Conservation (phyloP, 768 basidiomycete genomes). For the Calocybe gangraenosa region DNA sequence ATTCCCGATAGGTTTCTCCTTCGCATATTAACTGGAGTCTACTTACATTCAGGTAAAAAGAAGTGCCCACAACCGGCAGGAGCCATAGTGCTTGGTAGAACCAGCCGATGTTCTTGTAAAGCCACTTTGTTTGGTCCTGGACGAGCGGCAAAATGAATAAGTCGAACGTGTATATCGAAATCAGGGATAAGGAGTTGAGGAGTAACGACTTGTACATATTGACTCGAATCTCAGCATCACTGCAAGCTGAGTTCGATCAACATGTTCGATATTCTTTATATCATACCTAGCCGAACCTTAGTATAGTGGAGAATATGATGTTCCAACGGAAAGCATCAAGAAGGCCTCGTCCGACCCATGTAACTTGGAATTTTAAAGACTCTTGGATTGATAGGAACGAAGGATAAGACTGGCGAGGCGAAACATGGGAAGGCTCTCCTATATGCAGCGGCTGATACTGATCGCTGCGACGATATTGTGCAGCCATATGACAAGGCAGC, state of each 20-base stretch:
- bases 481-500: conserved; percentile 14
- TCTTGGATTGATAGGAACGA: conserved; percentile 62
- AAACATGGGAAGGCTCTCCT: conserved; percentile 23
- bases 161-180: conserved; percentile 76
- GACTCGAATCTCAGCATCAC: conserved; percentile 71
- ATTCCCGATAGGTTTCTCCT: too few relatives aligned
- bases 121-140: conserved; percentile 56
- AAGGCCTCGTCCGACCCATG: conserved; percentile 56
- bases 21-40: not conserved
- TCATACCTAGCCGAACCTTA: conserved; percentile 44
- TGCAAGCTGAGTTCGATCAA: conserved; percentile 24
- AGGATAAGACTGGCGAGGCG: conserved; percentile 59
- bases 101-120: conserved; percentile 70
- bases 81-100: conserved; percentile 80
- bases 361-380: conserved; percentile 54
- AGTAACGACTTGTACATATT: conserved; percentile 73
- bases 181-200: conserved; percentile 66
- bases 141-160: conserved; percentile 66
- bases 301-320: conserved; percentile 51
- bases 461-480: conserved; percentile 14
- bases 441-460: conserved; percentile 21
- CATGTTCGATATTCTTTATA: not conserved
- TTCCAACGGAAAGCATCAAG: conserved; percentile 74
- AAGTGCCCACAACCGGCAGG: conserved; percentile 67
- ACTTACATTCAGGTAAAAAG: conserved; percentile 80